These are phyloP conservation scores for Pichia eremophila DNA, from an alignment of 805 yeast species.

Conservation along the genomic window DNA sequence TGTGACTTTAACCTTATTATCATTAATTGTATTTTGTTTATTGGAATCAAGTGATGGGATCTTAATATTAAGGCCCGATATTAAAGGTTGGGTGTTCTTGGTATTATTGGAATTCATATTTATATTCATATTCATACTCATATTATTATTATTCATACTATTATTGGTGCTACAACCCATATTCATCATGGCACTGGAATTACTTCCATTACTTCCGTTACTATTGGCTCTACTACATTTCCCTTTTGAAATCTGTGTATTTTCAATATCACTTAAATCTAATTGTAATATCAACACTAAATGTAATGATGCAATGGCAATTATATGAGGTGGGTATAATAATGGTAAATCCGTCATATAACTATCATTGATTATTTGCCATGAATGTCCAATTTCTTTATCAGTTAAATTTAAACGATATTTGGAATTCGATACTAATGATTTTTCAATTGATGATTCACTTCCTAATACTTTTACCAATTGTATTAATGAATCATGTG, in stretches of 20 bases:
- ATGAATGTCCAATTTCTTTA: constrained; percentile 73
- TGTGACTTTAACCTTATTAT: not conserved
- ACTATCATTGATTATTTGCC: constrained; percentile 87
- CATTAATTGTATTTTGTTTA: not conserved
- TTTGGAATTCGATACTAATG: not conserved
- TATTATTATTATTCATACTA: not conserved
- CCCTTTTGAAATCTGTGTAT: not conserved
- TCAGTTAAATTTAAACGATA: constrained; percentile 30
- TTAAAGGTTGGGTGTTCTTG: not conserved
- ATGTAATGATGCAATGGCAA: constrained; percentile 77
- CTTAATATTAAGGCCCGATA: not conserved
- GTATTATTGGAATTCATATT: not conserved
- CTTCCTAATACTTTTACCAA: constrained; percentile 30
- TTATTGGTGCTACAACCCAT: not conserved
- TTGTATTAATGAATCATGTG: constrained; percentile 54
- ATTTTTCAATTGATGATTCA: not conserved
- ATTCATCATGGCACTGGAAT: not conserved
- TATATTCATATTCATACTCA: not conserved
- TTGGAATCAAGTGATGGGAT: not conserved
- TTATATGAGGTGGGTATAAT: constrained; percentile 79
- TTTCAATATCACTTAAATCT: not conserved
- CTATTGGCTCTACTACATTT: not conserved
- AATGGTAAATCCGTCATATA: constrained; percentile 81
- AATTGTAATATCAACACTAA: constrained; percentile 33
- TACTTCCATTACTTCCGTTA: not conserved